phyloP scores from a whole-genome alignment of 495 filamentous ascomycete species.

The Chaetomium tenue region DNA sequence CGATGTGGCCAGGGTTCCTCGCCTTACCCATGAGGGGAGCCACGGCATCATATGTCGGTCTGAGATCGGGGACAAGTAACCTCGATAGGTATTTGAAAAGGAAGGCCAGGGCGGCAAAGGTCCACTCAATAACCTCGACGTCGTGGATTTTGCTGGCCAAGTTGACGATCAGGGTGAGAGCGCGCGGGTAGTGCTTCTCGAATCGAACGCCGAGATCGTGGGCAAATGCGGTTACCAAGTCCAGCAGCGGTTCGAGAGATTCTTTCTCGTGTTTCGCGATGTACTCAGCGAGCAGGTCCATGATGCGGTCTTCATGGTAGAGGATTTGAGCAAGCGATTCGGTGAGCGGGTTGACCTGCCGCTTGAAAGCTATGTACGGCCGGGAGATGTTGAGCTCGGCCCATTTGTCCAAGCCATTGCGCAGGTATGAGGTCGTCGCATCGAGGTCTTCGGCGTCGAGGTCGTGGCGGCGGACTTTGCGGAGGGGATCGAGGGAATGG shows the following conservation, averaged over 20 bases:
- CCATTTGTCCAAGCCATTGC: constrained; percentile 81
- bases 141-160: constrained; percentile 50
- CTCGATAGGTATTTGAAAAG: constrained; percentile 94
- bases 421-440: constrained; percentile 73
- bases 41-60: constrained; percentile 78
- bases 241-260: constrained; percentile 80
- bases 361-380: constrained; percentile 69
- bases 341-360: constrained; percentile 70
- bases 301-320: constrained; percentile 80
- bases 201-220: constrained; percentile 87
- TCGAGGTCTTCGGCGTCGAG: constrained; percentile 72
- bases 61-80: constrained; percentile 77
- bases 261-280: constrained; percentile 72
- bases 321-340: constrained; percentile 89
- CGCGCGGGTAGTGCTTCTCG: constrained; percentile 75
- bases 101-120: constrained; percentile 90
- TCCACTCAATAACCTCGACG: constrained; percentile 90
- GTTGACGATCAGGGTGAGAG: constrained; percentile 63
- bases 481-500: constrained; percentile 81
- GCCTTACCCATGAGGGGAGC: constrained; percentile 82
- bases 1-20: constrained; percentile 77
- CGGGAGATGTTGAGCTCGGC: constrained; percentile 82
- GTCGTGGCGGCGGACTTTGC: constrained; percentile 76
- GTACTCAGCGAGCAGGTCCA: constrained; percentile 70
- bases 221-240: constrained; percentile 82